These are phyloP conservation scores for Colletotrichum sp. DNA, from an alignment of 2,329 filamentous ascomycete genomes.

Conservation along the genomic window DNA sequence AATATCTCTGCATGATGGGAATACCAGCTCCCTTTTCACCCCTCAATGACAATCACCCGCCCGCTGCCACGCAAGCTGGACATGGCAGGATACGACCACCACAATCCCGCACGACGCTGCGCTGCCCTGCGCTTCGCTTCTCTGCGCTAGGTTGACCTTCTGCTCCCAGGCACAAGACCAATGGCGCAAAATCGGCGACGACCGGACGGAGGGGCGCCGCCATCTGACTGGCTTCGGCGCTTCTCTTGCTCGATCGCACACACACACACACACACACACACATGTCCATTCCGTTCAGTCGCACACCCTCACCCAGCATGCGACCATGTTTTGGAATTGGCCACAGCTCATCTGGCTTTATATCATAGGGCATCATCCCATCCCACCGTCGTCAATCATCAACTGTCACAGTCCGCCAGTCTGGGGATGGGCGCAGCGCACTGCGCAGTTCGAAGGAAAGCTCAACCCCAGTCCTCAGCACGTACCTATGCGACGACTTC, in stretches of 20 bases:
- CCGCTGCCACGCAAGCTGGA: constrained; percentile 32
- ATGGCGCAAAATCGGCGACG: background rate
- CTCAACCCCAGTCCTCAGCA: constrained; percentile 3
- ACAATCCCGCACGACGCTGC: constrained; percentile 21
- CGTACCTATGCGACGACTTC: constrained; percentile 3
- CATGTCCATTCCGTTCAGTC: background rate
- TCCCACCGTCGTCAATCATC: background rate
- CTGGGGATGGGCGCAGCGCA: background rate
- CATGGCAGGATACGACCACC: background rate
- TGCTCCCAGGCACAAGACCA: background rate
- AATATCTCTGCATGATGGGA: constrained; percentile 16
- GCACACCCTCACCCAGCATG: background rate
- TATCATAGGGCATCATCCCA: background rate
- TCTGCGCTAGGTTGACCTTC: background rate
- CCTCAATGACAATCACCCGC: constrained; percentile 22
- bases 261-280: background rate
- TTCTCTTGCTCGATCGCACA: background rate
- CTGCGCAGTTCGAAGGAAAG: background rate
- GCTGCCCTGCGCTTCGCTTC: background rate
- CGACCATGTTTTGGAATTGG: background rate
- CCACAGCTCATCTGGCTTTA: background rate
- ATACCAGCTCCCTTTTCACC: constrained; percentile 31
- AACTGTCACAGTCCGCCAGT: background rate
- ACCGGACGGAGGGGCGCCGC: background rate
- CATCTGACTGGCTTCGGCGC: constrained; percentile 16